phyloP scores from a whole-genome alignment of 2,329 filamentous ascomycete genomes.

The Apiospora hydei region DNA sequence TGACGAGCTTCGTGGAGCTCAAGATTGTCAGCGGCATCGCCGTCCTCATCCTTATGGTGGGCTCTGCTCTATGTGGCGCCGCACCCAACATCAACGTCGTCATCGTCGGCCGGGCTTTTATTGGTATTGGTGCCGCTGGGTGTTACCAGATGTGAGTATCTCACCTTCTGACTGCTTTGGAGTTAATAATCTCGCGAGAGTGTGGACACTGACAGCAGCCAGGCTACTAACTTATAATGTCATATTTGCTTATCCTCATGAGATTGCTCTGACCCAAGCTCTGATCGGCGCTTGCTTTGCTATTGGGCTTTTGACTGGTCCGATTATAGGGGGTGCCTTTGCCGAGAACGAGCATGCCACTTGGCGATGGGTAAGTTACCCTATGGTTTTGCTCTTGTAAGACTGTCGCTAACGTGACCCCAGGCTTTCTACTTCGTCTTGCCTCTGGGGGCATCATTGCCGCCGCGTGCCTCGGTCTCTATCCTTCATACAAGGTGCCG shows the following conservation, averaged over 20 bases:
- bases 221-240: conserved; percentile 33
- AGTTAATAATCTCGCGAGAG: neutral
- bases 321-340: conserved; percentile 44
- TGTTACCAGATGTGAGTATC: conserved; percentile 42
- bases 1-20: conserved; percentile 44
- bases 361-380: conserved; percentile 48
- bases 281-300: conserved; percentile 37
- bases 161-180: neutral
- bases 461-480: conserved; percentile 45
- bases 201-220: neutral
- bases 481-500: conserved; percentile 45
- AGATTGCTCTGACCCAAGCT: conserved; percentile 32
- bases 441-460: conserved; percentile 29
- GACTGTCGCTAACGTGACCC: conserved; percentile 16
- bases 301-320: conserved; percentile 36
- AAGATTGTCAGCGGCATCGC: conserved; percentile 39
- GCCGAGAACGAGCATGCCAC: conserved; percentile 44
- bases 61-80: conserved; percentile 40
- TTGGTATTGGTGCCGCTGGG: conserved; percentile 41
- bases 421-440: conserved; percentile 34
- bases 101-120: conserved; percentile 43
- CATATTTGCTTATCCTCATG: conserved; percentile 34
- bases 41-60: conserved; percentile 39
- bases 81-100: conserved; percentile 40
- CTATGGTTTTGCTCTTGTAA: neutral